Evolutionary conservation across 2,329 filamentous ascomycete species (phyloP).

Genomic region (Microsporum audouinii): DNA sequence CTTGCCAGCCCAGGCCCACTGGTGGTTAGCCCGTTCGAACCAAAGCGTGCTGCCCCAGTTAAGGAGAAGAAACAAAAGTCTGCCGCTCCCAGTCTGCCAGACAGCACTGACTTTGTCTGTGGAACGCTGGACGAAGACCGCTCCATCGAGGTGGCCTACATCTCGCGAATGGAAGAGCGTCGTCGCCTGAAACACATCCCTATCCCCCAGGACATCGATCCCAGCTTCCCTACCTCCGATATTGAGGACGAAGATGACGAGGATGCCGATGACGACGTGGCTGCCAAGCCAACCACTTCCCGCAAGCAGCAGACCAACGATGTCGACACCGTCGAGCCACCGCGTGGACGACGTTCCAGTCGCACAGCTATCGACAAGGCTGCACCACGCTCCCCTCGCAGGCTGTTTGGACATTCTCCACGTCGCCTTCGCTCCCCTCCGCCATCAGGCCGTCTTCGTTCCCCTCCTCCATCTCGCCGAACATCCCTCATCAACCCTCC

Average conservation of each 20-base stretch:
- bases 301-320: not conserved
- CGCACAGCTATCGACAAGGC: conserved; percentile 43
- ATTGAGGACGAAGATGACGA: conserved; percentile 72
- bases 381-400: conserved; percentile 43
- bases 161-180: conserved; percentile 69
- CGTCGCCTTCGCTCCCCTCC: conserved; percentile 59
- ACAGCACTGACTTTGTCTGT: conserved; percentile 98
- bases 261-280: conserved; percentile 40
- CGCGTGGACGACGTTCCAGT: conserved; percentile 15
- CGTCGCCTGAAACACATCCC: conserved; percentile 68
- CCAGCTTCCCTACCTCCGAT: conserved; percentile 91
- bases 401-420: conserved; percentile 60
- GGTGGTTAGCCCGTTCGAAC: conserved; percentile 19
- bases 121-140: conserved; percentile 93
- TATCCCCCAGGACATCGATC: conserved; percentile 94
- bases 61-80: conserved; percentile 49
- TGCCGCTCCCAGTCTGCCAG: conserved; percentile 71
- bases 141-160: conserved; percentile 84
- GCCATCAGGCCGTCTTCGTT: conserved; percentile 43
- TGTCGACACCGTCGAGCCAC: not conserved
- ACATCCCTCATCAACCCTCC: conserved; percentile 30
- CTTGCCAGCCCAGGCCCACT: conserved; percentile 17
- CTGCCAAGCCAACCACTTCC: not conserved
- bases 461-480: conserved; percentile 39
- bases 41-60: conserved; percentile 26